Percentiles rank a stretch among this genome's conserved stretches.
phyloP scores from a whole-genome alignment of 202 grass and related monocot genomes.

The Schoenoplectus tabernaemontani region DNA sequence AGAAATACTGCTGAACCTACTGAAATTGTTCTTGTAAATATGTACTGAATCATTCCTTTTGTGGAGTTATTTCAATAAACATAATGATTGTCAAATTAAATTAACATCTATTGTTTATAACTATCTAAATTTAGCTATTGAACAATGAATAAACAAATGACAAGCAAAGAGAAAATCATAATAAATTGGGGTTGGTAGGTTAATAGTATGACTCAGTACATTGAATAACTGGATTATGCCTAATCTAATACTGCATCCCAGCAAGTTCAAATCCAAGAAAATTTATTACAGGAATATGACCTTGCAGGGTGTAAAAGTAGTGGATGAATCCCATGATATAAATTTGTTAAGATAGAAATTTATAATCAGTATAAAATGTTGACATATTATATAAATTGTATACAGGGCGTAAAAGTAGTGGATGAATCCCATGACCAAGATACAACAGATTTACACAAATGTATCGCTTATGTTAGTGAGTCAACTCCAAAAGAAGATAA shows the following conservation, averaged over 20 bases:
- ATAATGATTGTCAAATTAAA: neutral
- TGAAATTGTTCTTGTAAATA: neutral
- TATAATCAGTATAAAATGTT: neutral
- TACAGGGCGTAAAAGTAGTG: slow-evolving; percentile 61
- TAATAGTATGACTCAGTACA: neutral
- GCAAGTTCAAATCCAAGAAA: no score
- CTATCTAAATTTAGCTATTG: neutral
- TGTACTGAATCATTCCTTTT: neutral
- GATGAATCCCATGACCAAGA: slow-evolving; percentile 89
- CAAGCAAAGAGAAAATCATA: neutral
- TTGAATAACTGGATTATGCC: neutral
- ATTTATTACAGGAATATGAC: no score
- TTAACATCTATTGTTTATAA: neutral
- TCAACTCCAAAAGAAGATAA: slow-evolving; percentile 29
- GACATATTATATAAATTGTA: slow-evolving; percentile 19
- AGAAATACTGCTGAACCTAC: neutral
- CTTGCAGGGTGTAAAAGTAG: no score
- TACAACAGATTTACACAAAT: slow-evolving; percentile 94
- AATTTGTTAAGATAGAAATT: neutral
- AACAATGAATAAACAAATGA: neutral
- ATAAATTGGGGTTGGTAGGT: no score
- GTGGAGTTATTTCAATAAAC: neutral
- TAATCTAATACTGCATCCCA: neutral
- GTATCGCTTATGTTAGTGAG: slow-evolving; percentile 45
- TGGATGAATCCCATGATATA: no score